Base-by-base conservation (phyloP, 257 asterid species). In the Cynanchum wilfordii region DNA sequence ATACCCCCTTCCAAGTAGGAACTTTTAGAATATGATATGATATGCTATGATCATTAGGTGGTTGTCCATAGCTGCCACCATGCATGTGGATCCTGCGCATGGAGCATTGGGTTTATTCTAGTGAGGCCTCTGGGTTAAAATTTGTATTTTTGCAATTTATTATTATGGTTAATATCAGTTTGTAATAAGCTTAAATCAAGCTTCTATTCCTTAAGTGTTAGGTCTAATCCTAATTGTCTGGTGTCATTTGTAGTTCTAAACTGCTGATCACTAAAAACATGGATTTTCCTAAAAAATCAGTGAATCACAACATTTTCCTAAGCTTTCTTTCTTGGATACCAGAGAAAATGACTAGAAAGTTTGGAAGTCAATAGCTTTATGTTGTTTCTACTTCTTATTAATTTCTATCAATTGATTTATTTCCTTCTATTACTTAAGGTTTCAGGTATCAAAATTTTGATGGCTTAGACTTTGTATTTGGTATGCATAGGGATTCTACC, bases 381-480 rank as follows among this genome's bases (percentile, higher is more conserved):
- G 79, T 81, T 69, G 50, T 77, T 30, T 47, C 44, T 20, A 50
- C 25, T 66, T 66, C 3, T 47, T 49, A 49, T 49, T n/a, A n/a
- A n/a, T 49, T 49, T 49, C 15, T 49, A 49, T 49, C 15, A 49
- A 1, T 10, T 2, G 16, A 49, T 44, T 22, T 19, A n/a, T 19
- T 20, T 66, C 36, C 20, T 29, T 66, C 20, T 33, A 2, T 47
- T 42, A n/a, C 64, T 57, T 57, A 56, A 56, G n/a, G 2, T n/a
- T 11, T 16, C 1, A 24, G 0, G 11, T 56, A 49, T 49, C 54
- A 49, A 49, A 15, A 51, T 51, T 51, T 51, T 54, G 58, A 19
- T 54, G 11, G 58, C 7, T 54, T 9, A 54, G n/a, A 50, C 20
- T 50, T 16, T 50, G 20, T 2, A 57, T 57, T 57, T 57, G 33